These are phyloP conservation scores for Erysimum cheiranthoides DNA, from an alignment of 345 rosid species.

Conservation along the genomic window DNA sequence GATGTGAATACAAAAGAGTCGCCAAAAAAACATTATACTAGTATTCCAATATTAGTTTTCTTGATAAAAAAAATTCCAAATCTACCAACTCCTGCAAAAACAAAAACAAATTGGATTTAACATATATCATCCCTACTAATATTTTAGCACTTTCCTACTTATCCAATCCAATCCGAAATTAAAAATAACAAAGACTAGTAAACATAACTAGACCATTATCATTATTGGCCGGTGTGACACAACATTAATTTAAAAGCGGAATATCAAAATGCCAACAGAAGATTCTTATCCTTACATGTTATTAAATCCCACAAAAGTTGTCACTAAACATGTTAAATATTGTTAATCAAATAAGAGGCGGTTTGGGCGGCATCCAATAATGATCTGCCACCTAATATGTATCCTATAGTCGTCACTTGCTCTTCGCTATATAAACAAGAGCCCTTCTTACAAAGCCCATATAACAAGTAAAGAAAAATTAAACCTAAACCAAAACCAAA, in stretches of 20 bases:
- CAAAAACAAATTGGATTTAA: not conserved
- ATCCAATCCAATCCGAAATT: slow-evolving; percentile 35
- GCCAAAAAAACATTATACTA: no score
- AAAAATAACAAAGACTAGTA: not conserved
- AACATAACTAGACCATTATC: slow-evolving; percentile 18
- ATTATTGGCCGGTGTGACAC: slow-evolving; percentile 46
- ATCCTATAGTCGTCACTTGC: not conserved
- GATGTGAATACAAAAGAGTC: no score
- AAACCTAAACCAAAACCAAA: not conserved
- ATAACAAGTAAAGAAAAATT: not conserved
- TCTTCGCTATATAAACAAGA: slow-evolving; percentile 32
- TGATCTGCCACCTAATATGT: slow-evolving; percentile 21
- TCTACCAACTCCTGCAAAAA: slow-evolving; percentile 9
- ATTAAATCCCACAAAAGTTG: slow-evolving; percentile 38
- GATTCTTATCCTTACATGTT: slow-evolving; percentile 41
- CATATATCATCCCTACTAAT: not conserved
- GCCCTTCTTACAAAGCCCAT: slow-evolving; percentile 17
- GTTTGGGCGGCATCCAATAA: slow-evolving; percentile 48
- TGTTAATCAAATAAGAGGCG: slow-evolving; percentile 35
- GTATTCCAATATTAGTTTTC: no score
- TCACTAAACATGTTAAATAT: slow-evolving; percentile 26
- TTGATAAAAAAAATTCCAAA: not conserved
- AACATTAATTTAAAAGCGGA: not conserved
- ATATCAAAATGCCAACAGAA: slow-evolving; percentile 33
- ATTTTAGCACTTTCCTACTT: slow-evolving; percentile 9